Conservation (phyloP, 495 filamentous ascomycete genomes). For the Talaromyces adpressus region DNA sequence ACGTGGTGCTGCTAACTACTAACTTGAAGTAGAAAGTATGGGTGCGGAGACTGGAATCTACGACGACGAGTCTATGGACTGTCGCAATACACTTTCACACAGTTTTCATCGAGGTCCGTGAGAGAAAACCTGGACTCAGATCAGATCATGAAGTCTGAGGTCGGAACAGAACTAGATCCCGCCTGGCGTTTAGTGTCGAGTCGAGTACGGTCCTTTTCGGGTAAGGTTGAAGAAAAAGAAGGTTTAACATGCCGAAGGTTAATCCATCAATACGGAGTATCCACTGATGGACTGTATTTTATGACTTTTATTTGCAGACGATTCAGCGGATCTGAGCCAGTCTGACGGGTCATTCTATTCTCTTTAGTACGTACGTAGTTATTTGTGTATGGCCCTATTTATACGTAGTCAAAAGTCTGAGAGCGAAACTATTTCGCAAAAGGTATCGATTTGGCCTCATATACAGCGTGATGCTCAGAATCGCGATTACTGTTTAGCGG, state of each 20-base stretch:
- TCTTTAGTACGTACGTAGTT: neutral
- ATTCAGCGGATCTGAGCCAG: neutral
- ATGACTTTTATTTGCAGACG: too few relatives aligned
- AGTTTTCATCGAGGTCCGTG: neutral
- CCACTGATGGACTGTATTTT: too few relatives aligned
- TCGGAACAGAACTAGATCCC: neutral
- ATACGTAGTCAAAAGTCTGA: neutral
- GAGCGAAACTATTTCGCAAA: neutral
- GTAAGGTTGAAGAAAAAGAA: neutral
- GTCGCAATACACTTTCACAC: neutral
- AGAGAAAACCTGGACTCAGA: neutral
- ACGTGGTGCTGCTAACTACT: neutral
- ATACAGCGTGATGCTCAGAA: neutral
- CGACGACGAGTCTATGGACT: too few relatives aligned
- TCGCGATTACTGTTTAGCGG: neutral
- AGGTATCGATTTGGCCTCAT: neutral
- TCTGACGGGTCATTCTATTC: neutral
- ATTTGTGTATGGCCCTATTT: neutral
- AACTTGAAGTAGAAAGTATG: neutral
- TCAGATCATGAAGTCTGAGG: neutral
- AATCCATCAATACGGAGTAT: neutral
- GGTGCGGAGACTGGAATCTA: neutral
- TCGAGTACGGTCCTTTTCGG: slow-evolving; percentile 3
- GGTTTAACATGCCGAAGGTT: neutral
- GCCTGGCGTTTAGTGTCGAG: neutral